Evolutionary conservation across 768 basidiomycete genomes (phyloP), one percentile per base, ranked within the genome.

Genomic region (Xanthoconium purpureum): DNA sequence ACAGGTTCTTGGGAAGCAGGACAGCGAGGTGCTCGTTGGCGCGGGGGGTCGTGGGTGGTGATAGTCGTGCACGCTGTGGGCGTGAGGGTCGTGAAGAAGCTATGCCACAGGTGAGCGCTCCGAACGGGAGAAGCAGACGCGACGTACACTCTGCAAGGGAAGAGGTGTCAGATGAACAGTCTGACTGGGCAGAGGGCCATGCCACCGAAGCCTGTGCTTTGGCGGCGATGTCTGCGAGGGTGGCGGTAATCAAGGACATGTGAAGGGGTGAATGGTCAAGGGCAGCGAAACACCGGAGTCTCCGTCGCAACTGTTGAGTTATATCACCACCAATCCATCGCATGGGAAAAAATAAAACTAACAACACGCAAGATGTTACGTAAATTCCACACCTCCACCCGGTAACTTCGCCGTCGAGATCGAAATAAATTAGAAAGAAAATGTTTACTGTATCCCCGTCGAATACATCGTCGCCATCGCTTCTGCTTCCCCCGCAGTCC

Each of bases 1-100:
- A 92, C 38, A 89, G 79, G 50, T 75, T 72, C 65, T 76, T 83
- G 28, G 83, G 80, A 42, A 91, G 80, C 13, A 90, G 76, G 30
- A 91, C 87, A 20, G 90, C 90, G 29, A 92, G 80, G 63, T 91
- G 88, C 70, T 90, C 85, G 70, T 90, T 88, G 52, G 59, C 58
- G 0, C 73, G 73, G 5, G 63, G 66, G 17, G 65, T 55, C 30
- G 66, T 62, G 0, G 67, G 39, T 1, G 57, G 63, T 17, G 54
- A 50, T 18, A 50, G 62, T 57, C 54, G 61, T 55, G 58, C 52
- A 51, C 57, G 60, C 40, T 59, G 63, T 10, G 59, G 29, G 42
- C 53, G 61, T 47, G 56, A 48, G 54, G 57, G 57, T 52, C 63
- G 71, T 49, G 62, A 71, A 1, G 61, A 66, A 39, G 15, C 69